phyloP scores from a whole-genome alignment of 257 asterid genomes.

The Solanum tacnaense region DNA sequence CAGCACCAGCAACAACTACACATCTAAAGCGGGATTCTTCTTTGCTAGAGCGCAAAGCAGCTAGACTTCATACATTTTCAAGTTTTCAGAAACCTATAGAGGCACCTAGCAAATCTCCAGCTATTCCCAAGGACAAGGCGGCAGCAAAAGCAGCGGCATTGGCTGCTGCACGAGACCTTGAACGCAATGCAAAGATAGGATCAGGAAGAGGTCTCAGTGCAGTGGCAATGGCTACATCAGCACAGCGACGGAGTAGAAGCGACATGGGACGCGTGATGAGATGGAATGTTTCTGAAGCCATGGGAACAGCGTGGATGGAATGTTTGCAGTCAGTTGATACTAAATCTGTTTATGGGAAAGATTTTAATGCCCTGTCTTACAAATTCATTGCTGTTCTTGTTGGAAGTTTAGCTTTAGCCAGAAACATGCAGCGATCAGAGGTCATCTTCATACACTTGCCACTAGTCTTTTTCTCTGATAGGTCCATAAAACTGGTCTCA shows the following conservation, averaged over 20 bases:
- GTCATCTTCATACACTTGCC: slow-evolving; percentile 22
- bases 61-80: slow-evolving; percentile 77
- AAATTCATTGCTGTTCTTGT: slow-evolving; percentile 92
- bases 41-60: slow-evolving; percentile 73
- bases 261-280: slow-evolving; percentile 84
- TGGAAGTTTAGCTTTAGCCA: slow-evolving; percentile 94
- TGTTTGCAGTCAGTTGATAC: slow-evolving; percentile 91
- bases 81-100: slow-evolving; percentile 92
- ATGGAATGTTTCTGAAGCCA: slow-evolving; percentile 97
- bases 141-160: slow-evolving; percentile 98
- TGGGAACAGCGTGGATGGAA: slow-evolving; percentile 98
- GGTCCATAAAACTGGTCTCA: background rate
- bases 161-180: slow-evolving; percentile 99
- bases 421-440: slow-evolving; percentile 98
- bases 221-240: slow-evolving; percentile 98
- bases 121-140: slow-evolving; percentile 84
- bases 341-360: slow-evolving; percentile 89
- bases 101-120: slow-evolving; percentile 56
- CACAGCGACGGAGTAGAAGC: slow-evolving; percentile 74
- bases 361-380: slow-evolving; percentile 81
- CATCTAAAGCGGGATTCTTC: slow-evolving; percentile 94
- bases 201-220: slow-evolving; percentile 99
- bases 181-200: slow-evolving; percentile 95
- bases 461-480: slow-evolving; percentile 2
- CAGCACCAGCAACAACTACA: slow-evolving; percentile 47